Percentiles rank a stretch among this genome's conserved stretches.
Conservation (phyloP, 202 grass and related monocot genomes). For the Bolboschoenoplectus hybrid region DNA sequence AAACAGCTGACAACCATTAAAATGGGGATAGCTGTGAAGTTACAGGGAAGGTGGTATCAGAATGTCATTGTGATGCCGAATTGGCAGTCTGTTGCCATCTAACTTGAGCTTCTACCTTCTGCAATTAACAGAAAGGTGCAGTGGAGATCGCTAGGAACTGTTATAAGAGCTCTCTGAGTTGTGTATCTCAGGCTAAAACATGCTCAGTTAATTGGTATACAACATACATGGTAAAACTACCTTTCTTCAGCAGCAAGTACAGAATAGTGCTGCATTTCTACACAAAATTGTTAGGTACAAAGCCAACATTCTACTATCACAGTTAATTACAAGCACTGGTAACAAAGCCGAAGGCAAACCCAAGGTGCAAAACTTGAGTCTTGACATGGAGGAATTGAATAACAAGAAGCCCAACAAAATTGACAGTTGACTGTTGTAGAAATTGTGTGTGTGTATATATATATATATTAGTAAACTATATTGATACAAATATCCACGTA, state of each 20-base stretch:
- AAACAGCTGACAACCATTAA: too few species aligned
- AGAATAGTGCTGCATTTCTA: not conserved
- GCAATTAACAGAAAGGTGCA: too few species aligned
- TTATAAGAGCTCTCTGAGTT: not conserved
- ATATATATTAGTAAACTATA: not conserved
- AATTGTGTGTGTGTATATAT: not conserved
- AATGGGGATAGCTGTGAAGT: too few species aligned
- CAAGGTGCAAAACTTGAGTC: not conserved
- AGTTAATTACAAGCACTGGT: not conserved
- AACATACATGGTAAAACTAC: not conserved
- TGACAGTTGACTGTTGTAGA: not conserved
- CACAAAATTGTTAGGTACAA: not conserved
- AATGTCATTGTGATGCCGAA: too few species aligned
- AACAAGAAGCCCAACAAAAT: not conserved
- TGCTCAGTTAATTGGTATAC: not conserved
- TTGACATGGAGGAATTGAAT: not conserved
- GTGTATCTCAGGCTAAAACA: not conserved
- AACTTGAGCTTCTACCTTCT: too few species aligned
- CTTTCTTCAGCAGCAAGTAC: not conserved
- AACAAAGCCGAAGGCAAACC: not conserved
- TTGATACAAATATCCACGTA: not conserved
- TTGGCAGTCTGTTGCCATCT: too few species aligned
- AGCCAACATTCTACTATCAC: not conserved
- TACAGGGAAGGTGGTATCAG: too few species aligned
- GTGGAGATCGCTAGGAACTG: too few species aligned